These are phyloP conservation scores for Trichoderma semiorbis DNA, from an alignment of 2,329 filamentous ascomycete genomes.

Conservation along the genomic window DNA sequence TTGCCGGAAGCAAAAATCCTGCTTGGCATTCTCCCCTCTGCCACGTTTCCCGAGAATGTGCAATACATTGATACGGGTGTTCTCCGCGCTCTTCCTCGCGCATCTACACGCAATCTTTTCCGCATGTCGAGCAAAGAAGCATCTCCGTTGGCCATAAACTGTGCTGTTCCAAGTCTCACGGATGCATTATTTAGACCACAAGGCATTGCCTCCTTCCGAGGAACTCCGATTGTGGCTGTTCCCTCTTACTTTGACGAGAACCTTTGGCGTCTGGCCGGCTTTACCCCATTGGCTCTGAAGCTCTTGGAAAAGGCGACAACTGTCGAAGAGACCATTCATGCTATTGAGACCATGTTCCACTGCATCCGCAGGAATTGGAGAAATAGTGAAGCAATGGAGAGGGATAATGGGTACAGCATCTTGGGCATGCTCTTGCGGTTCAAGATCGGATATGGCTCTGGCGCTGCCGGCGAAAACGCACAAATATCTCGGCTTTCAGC, in stretches of 20 bases:
- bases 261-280: conserved; percentile 89
- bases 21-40: conserved; percentile 76
- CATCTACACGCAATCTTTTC: conserved; percentile 60
- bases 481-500: conserved; percentile 42
- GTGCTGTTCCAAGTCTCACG: conserved; percentile 79
- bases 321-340: conserved; percentile 66
- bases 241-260: conserved; percentile 88
- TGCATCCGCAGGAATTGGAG: conserved; percentile 90
- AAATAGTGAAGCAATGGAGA: conserved; percentile 97
- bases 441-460: conserved; percentile 62
- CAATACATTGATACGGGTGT: conserved; percentile 73
- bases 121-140: conserved; percentile 46
- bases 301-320: conserved; percentile 74
- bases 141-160: conserved; percentile 81
- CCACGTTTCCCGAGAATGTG: conserved; percentile 78
- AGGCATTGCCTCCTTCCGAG: conserved; percentile 78
- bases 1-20: conserved; percentile 78
- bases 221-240: conserved; percentile 74
- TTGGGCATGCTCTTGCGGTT: conserved; percentile 78
- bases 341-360: conserved; percentile 79
- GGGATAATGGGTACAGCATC: conserved; percentile 89
- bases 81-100: conserved; percentile 70
- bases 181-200: conserved; percentile 80
- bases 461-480: conserved; percentile 31
- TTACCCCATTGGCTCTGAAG: conserved; percentile 78